These are phyloP conservation scores for Paralagenidium karlingii DNA, from an alignment of 352 stramenopile genomes.

Conservation along the genomic window DNA sequence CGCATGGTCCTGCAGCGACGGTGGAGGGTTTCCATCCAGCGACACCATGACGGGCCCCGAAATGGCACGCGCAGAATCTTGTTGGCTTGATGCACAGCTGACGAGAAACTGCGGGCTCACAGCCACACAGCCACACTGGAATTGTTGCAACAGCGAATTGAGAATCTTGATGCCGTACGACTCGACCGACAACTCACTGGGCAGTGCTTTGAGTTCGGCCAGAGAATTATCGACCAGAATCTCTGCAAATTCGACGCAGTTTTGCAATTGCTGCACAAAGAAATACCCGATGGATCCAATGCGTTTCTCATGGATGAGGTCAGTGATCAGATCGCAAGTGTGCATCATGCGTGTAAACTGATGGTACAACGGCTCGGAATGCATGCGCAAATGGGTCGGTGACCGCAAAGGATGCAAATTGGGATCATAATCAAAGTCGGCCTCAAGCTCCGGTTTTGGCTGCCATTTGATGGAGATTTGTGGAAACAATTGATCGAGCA, in stretches of 20 bases:
- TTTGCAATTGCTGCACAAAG: conserved; percentile 25
- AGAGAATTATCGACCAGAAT: conserved; percentile 30
- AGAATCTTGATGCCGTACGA: conserved; percentile 63
- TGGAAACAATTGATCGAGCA: conserved; percentile 45
- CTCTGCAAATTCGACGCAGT: conserved; percentile 12
- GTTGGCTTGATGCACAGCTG: not conserved
- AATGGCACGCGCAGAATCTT: not conserved
- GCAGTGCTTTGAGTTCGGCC: conserved; percentile 27
- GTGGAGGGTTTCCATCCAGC: not conserved
- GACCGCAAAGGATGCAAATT: too few relatives aligned
- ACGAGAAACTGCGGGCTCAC: not conserved
- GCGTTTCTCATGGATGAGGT: conserved; percentile 59
- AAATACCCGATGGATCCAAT: conserved; percentile 39
- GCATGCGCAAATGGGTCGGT: conserved; percentile 8
- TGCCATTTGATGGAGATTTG: conserved; percentile 1
- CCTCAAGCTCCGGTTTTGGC: conserved; percentile 2
- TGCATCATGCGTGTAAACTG: conserved; percentile 62
- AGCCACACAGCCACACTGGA: conserved; percentile 55
- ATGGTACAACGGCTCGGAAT: conserved; percentile 21
- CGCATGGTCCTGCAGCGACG: conserved; percentile 19
- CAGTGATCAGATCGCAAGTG: conserved; percentile 64
- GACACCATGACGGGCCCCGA: conserved; percentile 2
- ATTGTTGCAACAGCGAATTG: conserved; percentile 60
- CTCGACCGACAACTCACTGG: conserved; percentile 51
- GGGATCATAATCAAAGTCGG: conserved; percentile 7